Percentiles rank a stretch among this genome's conserved stretches.
These are phyloP conservation scores for Hondaea fermentalgiana DNA, from an alignment of 108 stramenopile genomes.

Conservation along the genomic window DNA sequence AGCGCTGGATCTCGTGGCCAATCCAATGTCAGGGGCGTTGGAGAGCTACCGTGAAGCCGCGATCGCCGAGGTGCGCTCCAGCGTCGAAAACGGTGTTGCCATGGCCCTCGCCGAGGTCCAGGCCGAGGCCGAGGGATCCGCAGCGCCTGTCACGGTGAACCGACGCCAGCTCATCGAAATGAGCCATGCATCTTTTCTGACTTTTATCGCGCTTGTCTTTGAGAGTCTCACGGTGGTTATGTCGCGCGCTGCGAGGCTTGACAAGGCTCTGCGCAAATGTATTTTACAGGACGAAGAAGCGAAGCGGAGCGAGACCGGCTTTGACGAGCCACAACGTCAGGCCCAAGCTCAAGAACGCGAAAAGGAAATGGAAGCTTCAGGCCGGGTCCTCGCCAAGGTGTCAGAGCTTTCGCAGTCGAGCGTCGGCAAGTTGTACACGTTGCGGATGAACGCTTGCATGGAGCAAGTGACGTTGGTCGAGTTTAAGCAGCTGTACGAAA, in stretches of 20 bases:
- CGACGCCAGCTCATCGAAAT: background rate
- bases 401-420: background rate
- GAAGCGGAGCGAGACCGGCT: too few species aligned
- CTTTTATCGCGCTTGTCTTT: background rate
- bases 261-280: background rate
- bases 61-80: background rate
- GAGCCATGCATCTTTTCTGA: background rate
- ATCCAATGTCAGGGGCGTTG: background rate
- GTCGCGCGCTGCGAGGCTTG: background rate
- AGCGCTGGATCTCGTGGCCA: background rate
- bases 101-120: background rate
- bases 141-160: background rate
- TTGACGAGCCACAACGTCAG: too few species aligned
- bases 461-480: background rate
- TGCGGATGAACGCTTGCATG: background rate
- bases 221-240: background rate
- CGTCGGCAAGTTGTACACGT: background rate
- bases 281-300: background rate
- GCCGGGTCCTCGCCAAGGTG: background rate
- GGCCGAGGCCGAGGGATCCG: background rate
- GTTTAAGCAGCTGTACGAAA: constrained; percentile 15
- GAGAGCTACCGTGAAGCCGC: background rate
- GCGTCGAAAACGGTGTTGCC: background rate
- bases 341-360: too few species aligned
- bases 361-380: background rate